Base-by-base conservation (phyloP, 805 yeast genomes). In the Danielozyma ontarioensis region DNA sequence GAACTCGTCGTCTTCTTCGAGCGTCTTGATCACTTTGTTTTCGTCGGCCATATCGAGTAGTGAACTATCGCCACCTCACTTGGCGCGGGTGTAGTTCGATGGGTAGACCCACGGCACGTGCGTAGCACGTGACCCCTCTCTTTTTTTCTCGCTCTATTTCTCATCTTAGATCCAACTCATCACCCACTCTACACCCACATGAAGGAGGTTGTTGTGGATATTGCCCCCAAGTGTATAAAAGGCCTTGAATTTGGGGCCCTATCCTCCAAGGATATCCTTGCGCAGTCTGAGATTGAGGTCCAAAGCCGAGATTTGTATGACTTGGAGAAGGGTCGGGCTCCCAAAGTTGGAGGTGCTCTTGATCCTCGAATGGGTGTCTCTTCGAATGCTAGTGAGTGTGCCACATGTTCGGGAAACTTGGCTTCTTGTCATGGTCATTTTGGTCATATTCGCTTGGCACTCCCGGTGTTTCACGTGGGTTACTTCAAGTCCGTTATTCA, bases 371-470 rank as follows among this genome's bases (percentile, higher is more conserved):
- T 94, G 98, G 99, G 99, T 55, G 86, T 86, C 3, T 85, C 96
- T 4, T 78, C 93, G 33, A 88, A 86, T 45, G 61, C 81, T n/a
- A 67, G 78, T 12, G 94, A 83, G 54, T 93, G 99, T 68, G 57
- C 75, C 11, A 94, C 97, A 1, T 93, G 99, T 62, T 86, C 78
- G 48, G 97, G 97, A 3, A 78, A 79, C 46, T 64, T 93, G 43
- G 95, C 96, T 0, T 76, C 95, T 2, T 93, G 99, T 58, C 97
- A 90, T 62, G 99, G 99, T 37, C 99, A 93, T 64, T 93, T 93
- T 57, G 99, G 99, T 27, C 96, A 94, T 52, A 76, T 93, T 42
- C 77, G 86, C 50, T 71, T 93, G 33, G 96, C 97, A 0, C 67
- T 93, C 28, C 99, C 99, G 1, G 97, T 89, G 11, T 93, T 90